These are phyloP conservation scores for Euphorbia celastroides DNA, from an alignment of 441 rosid genomes.

Conservation along the genomic window DNA sequence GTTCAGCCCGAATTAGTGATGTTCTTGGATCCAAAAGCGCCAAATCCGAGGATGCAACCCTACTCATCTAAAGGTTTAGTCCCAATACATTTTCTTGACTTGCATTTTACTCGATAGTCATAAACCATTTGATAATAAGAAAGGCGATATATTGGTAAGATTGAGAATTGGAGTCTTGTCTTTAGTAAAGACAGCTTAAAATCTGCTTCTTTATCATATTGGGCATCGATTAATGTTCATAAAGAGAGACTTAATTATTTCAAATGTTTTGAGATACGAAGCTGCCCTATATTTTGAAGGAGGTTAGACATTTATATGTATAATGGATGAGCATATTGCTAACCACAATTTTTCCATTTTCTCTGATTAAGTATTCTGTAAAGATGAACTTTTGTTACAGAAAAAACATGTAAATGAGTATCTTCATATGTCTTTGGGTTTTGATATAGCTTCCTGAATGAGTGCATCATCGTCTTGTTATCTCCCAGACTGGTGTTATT, in stretches of 20 bases:
- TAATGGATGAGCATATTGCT: neutral
- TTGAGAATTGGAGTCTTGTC: neutral
- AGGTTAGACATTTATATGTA: neutral
- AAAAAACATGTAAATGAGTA: neutral
- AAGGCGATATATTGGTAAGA: neutral
- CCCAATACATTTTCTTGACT: neutral
- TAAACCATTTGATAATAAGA: neutral
- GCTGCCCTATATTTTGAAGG: neutral
- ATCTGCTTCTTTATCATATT: too few species aligned
- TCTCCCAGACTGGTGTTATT: neutral
- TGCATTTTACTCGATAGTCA: neutral
- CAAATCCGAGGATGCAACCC: constrained; percentile 14
- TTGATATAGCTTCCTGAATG: neutral
- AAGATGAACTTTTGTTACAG: neutral
- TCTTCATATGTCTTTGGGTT: neutral
- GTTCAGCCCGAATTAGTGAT: constrained; percentile 18
- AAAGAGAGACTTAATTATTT: neutral
- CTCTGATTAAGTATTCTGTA: neutral
- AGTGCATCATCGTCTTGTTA: neutral
- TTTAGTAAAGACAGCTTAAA: too few species aligned
- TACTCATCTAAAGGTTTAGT: constrained; percentile 24
- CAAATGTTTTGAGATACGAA: neutral
- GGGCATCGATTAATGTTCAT: too few species aligned
- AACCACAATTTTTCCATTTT: neutral
- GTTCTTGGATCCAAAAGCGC: constrained; percentile 10